Evolutionary conservation across 2,329 filamentous ascomycete species (phyloP).

Genomic region (Zopfia rhizophila): DNA sequence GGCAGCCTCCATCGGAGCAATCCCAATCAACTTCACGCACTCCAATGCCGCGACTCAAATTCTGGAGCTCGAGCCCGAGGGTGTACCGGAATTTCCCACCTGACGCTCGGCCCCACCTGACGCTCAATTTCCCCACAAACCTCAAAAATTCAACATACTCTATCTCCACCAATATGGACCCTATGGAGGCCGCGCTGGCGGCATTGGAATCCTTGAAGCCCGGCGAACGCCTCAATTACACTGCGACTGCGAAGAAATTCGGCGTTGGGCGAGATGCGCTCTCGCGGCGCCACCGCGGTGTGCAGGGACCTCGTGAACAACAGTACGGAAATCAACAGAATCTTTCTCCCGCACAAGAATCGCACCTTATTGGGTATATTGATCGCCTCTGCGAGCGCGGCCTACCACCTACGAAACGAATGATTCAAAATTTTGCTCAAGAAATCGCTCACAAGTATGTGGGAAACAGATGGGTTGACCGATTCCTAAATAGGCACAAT

Average conservation of each 20-base stretch:
- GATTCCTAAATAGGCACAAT: slow-evolving; percentile 8
- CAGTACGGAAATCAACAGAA: background rate
- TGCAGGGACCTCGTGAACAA: background rate
- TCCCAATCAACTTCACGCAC: slow-evolving; percentile 46
- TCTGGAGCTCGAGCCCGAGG: slow-evolving; percentile 25
- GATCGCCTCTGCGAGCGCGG: slow-evolving; percentile 16
- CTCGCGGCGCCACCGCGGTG: background rate
- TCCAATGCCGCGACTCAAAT: slow-evolving; percentile 44
- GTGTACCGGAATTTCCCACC: slow-evolving; percentile 13
- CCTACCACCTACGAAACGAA: slow-evolving; percentile 21
- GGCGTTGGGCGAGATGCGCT: slow-evolving; percentile 14
- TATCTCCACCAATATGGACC: slow-evolving; percentile 17
- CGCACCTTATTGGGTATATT: slow-evolving; percentile 14
- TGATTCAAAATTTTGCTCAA: slow-evolving; percentile 19
- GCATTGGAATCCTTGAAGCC: slow-evolving; percentile 13
- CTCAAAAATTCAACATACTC: slow-evolving; percentile 9
- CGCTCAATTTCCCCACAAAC: slow-evolving; percentile 1
- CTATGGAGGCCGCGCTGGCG: slow-evolving; percentile 19
- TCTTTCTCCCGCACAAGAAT: slow-evolving; percentile 3
- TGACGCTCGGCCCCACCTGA: background rate
- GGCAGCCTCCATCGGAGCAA: slow-evolving; percentile 43
- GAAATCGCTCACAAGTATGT: slow-evolving; percentile 12
- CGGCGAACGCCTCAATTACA: slow-evolving; percentile 8
- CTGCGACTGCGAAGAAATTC: slow-evolving; percentile 12
- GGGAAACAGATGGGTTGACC: slow-evolving; percentile 16